Evolutionary conservation across 345 rosid species (phyloP), one percentile per base, ranked within the genome.

Genomic region (Punica granatum): DNA sequence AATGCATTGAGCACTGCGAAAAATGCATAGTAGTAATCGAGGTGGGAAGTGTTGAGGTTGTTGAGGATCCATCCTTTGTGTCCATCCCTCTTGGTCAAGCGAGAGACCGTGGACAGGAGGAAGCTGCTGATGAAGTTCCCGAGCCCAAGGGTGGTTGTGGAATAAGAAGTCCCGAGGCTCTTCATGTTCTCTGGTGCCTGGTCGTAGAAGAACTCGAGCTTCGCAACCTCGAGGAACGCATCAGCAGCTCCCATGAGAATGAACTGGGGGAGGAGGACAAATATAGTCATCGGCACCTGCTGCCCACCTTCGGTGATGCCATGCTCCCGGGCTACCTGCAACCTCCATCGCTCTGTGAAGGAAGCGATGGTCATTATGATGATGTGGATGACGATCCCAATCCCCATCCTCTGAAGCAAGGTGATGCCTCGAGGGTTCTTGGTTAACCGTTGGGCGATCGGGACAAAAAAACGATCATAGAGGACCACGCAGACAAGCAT

Each of bases 161-260:
- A 30, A 49, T 87, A 91, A 1, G 92, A 89, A 66, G 96, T 90
- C 5, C 96, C 98, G 1, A 89, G 88, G 71, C 97, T 93, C 81
- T 90, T 93, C 98, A 87, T 91, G 74, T 87, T 76, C 53, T 89
- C 97, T 0, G 96, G 97, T 14, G 97, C 95, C 67, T 93, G 97
- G 66, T 93, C 99, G 32, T 89, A 94, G 82, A 91, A 94, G 81
- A 89, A 88, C 70, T 89, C 95, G 11, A 90, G 73, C 85, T 89
- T 89, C 12, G 92, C 85, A 6, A 89, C 94, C 72, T 83, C 97
- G 11, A 90, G 56, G 66, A 86, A 92, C 0, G 92, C 79, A 74
- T 90, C 96, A 8, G 95, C 98, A 0, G 69, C 65, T 41, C 98
- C 96, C 92, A 92, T 90, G 7, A 92, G 87, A 36, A 83, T 67